Base-by-base conservation (phyloP, 805 yeast genomes). In the Metschnikowia shivogae region DNA sequence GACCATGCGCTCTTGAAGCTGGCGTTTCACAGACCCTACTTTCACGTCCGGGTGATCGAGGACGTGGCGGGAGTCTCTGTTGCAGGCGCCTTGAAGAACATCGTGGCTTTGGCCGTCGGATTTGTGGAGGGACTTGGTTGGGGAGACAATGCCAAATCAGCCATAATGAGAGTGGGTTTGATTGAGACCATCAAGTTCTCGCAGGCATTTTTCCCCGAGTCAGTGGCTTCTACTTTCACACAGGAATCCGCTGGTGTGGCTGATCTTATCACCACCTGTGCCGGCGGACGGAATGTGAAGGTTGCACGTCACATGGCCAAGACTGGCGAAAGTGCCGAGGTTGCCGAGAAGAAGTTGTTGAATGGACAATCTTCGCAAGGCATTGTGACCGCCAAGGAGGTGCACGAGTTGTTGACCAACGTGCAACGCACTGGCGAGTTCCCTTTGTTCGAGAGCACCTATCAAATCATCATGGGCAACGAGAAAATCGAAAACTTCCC, bases 91-190 rank as follows among this genome's bases (percentile, higher is more conserved):
- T 78, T 93, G 67, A 93, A 93, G 74, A 93, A 93, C 70, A 87
- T 93, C 43, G 92, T 92, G 51, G 99, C 99, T 31, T 74, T 89
- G 61, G 95, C 96, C 53, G 97, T 95, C 50, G 99, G 99, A 45
- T 87, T 93, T 63, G 98, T 92, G 51, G 96, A 89, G 68, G 99
- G 99, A 58, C 77, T 87, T 52, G 96, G 95, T 52, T 93, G 99
- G 99, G 99, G 99, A 67, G 96, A 89, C 69, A 93, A 93, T 65
- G 98, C 99, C 53, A 89, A 92, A 69, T 85, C 98, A 45, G 99
- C 98, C 36, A 83, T 93, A 59, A 95, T 92, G 90, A 81, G 99
- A 72, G 85, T 92, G 55, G 99, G 99, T 39, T 72, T 93, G 54
- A 78, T 84, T 60, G 99, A 93, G 73, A 88, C 86, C 61, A 86